Evolutionary conservation across 2,329 filamentous ascomycete species (phyloP).

Genomic region (Mariannaea sp.): DNA sequence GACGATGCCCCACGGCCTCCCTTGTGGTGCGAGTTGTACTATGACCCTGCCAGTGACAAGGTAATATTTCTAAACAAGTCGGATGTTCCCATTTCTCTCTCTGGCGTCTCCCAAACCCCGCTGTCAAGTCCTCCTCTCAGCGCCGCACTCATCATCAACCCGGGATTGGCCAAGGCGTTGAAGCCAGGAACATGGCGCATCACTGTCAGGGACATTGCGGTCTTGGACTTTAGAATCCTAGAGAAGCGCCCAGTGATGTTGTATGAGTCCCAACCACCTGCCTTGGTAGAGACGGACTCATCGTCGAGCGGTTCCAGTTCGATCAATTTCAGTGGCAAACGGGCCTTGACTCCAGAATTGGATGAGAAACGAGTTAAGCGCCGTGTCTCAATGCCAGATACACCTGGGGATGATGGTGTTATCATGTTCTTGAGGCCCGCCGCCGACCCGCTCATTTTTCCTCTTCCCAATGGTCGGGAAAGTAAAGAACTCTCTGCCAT

Average conservation of each 20-base stretch:
- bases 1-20: constrained; percentile 52
- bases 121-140: constrained; percentile 47
- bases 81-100: constrained; percentile 57
- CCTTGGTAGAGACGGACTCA: constrained; percentile 36
- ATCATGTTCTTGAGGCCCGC: constrained; percentile 59
- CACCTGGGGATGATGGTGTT: constrained; percentile 51
- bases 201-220: constrained; percentile 52
- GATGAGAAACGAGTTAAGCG: constrained; percentile 52
- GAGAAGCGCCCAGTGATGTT: constrained; percentile 56
- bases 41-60: constrained; percentile 62
- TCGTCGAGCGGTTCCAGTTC: constrained; percentile 42
- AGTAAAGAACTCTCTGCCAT: constrained; percentile 53
- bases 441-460: constrained; percentile 57
- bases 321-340: constrained; percentile 55
- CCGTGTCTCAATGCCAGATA: constrained; percentile 43
- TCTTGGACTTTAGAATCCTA: constrained; percentile 63
- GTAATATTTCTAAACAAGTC: constrained; percentile 62
- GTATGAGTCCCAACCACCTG: constrained; percentile 40
- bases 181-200: constrained; percentile 63
- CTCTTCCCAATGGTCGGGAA: constrained; percentile 53
- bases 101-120: constrained; percentile 50
- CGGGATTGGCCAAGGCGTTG: constrained; percentile 51
- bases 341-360: constrained; percentile 53
- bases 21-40: constrained; percentile 65
- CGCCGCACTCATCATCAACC: constrained; percentile 51